phyloP scores from a whole-genome alignment of 225 moss, liverwort and hornwort species.

The Straminergon stramineum region DNA sequence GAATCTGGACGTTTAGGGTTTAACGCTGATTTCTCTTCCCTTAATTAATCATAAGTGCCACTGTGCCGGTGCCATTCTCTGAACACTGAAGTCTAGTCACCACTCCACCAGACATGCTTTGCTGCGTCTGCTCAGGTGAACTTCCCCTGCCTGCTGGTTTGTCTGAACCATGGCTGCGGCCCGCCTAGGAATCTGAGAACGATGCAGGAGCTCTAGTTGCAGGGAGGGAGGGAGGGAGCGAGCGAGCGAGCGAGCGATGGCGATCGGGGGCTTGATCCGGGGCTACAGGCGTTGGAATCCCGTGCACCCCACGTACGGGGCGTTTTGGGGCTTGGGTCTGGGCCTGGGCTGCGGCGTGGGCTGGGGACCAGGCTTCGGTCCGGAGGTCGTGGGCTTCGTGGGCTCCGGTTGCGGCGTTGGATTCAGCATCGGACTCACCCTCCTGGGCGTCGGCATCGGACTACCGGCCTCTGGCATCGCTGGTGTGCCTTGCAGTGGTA shows the following conservation, averaged over 20 bases:
- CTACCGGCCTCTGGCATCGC: constrained; percentile 67
- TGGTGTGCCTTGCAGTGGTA: constrained; percentile 51
- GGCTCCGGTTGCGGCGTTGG: constrained; percentile 85
- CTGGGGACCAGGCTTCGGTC: constrained; percentile 92
- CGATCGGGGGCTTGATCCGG: constrained; percentile 51
- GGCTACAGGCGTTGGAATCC: constrained; percentile 90
- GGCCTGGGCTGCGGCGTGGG: constrained; percentile 87
- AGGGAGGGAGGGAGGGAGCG: too few species aligned
- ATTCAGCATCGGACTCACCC: constrained; percentile 63
- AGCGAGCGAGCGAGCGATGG: constrained; percentile 46
- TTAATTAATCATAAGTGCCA: too few species aligned
- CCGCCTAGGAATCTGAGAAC: neutral
- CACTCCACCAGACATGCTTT: neutral
- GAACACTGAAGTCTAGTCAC: neutral
- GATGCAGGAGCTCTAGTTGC: neutral
- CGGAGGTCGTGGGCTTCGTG: constrained; percentile 75
- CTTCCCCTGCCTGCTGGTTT: neutral
- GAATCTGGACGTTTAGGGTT: too few species aligned
- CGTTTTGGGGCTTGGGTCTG: constrained; percentile 79
- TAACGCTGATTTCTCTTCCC: too few species aligned
- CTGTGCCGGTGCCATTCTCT: neutral
- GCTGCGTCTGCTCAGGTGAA: neutral
- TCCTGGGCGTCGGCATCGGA: constrained; percentile 71
- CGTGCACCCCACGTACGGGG: constrained; percentile 86
- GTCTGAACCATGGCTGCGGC: neutral